Base-by-base conservation (phyloP, 2,329 filamentous ascomycete species). In the Neurospora crassa region DNA sequence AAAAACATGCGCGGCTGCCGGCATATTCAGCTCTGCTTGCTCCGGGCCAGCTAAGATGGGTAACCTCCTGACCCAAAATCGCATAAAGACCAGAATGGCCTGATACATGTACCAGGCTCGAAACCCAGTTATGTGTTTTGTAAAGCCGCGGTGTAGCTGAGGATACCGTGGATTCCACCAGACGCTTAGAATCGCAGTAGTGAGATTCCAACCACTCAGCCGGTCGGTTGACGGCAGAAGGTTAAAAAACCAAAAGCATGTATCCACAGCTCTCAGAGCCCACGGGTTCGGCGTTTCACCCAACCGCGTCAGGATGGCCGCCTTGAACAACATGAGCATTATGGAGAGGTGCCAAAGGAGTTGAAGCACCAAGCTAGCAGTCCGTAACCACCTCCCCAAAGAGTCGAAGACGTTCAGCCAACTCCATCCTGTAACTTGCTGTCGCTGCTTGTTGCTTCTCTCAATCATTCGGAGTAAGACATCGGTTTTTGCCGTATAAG, bases 401-500 rank as follows among this genome's bases (percentile, higher is more conserved):
- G 73, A 72, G 74, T 85, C 80, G 74, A 84, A 75, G 69, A 80
- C 74, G 72, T 87, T 84, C 24, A 87, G 75, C 18, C 78, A 71
- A 1, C 83, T 82, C 29, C 78, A 76, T 74, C 79, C 75, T 77
- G 81, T 79, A n/a, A 80, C 76, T n/a, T 77, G 76, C 10, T 82
- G 84, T 37, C 82, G 83, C 72, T 78, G 83, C 72, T 82, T 82
- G 68, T 85, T 90, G 71, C 74, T 77, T 75, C 87, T 88, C 67
- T 93, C 89, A 82, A 96, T 89, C 84, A 93, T 89, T 73, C 91
- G 87, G 69, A 91, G 86, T 41, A 96, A 80, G 74, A 93, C 88
- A 75, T 96, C 93, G n/a, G 92, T 91, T 80, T 93, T 92, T 40
- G 94, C 94, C 41, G 90, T 91, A 78, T 97, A 97, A 10, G 88